phyloP scores from a whole-genome alignment of 2,329 filamentous ascomycete genomes.

The Aspergillus oerlinghausenensis region DNA sequence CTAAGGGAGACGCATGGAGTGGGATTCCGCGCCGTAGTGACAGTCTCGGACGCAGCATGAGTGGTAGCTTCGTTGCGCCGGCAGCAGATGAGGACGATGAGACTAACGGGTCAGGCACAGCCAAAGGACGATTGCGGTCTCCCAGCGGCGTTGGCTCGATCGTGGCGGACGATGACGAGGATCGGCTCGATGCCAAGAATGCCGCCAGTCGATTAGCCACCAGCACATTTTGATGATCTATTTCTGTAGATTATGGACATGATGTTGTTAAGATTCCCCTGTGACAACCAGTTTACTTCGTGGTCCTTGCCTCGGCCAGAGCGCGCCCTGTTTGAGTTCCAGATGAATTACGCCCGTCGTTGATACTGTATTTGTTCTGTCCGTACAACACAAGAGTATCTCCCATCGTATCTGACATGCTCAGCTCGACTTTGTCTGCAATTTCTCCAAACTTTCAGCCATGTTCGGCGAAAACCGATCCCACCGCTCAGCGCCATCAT shows the following conservation, averaged over 20 bases:
- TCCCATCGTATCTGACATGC: neutral
- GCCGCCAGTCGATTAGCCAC: conserved; percentile 89
- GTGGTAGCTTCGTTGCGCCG: conserved; percentile 64
- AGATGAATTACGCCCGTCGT: neutral
- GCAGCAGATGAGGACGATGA: conserved; percentile 61
- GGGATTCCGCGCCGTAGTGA: conserved; percentile 82
- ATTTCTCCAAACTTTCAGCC: neutral
- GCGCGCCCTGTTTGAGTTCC: neutral
- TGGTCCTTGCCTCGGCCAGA: neutral
- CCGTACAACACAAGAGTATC: neutral
- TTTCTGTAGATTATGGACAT: conserved; percentile 32
- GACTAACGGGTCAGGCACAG: conserved; percentile 40
- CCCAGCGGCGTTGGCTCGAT: conserved; percentile 44
- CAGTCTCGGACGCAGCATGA: conserved; percentile 71
- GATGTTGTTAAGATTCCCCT: conserved; percentile 31
- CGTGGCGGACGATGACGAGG: conserved; percentile 67
- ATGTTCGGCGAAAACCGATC: conserved; percentile 13
- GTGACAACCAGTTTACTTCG: conserved; percentile 11
- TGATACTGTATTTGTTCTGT: neutral
- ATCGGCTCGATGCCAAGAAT: conserved; percentile 91
- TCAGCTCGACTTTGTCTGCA: neutral
- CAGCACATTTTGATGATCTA: conserved; percentile 76
- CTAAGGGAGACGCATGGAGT: conserved; percentile 97
- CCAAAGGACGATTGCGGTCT: conserved; percentile 44
- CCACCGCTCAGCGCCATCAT: conserved; percentile 30